A percentile compares a stretch with the other conserved stretches of the same genome.
These are phyloP conservation scores for Alternaria conjuncta DNA, from an alignment of 2,329 filamentous ascomycete genomes.

Conservation along the genomic window DNA sequence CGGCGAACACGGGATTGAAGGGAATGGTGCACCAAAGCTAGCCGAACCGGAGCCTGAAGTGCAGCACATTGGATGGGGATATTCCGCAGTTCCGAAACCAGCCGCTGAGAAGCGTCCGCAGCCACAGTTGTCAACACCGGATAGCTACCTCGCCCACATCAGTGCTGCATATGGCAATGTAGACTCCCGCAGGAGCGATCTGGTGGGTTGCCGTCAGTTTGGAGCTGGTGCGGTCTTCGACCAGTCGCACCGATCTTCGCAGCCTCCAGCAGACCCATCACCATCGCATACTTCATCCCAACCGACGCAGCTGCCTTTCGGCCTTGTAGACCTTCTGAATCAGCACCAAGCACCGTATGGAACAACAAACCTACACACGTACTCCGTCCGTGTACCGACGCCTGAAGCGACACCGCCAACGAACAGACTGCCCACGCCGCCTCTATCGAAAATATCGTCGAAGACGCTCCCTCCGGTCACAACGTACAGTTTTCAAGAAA, in stretches of 20 bases:
- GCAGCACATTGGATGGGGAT: conserved; percentile 37
- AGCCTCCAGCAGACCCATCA: background rate
- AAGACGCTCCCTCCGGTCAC: conserved; percentile 47
- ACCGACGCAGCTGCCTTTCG: conserved; percentile 35
- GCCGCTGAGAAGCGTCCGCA: background rate
- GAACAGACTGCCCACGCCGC: conserved; percentile 33
- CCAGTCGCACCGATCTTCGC: conserved; percentile 20
- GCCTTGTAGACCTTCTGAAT: conserved; percentile 34
- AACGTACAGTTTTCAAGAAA: conserved; percentile 68
- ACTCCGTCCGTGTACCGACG: conserved; percentile 31
- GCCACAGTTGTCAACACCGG: conserved; percentile 9
- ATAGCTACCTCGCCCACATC: conserved; percentile 21
- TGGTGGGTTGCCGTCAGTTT: conserved; percentile 22
- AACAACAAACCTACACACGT: conserved; percentile 27
- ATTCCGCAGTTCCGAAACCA: conserved; percentile 13
- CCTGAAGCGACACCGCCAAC: conserved; percentile 34
- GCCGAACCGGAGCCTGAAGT: conserved; percentile 10
- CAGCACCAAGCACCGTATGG: conserved; percentile 23
- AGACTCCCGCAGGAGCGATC: conserved; percentile 5
- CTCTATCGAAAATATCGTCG: conserved; percentile 33
- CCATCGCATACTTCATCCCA: conserved; percentile 6
- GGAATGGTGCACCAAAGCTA: conserved; percentile 10
- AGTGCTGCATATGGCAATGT: conserved; percentile 8
- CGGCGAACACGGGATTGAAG: conserved; percentile 8
- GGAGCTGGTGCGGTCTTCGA: conserved; percentile 28